These are phyloP conservation scores for Dryadomyces sulphureus DNA, from an alignment of 2,329 filamentous ascomycete genomes.

Conservation along the genomic window DNA sequence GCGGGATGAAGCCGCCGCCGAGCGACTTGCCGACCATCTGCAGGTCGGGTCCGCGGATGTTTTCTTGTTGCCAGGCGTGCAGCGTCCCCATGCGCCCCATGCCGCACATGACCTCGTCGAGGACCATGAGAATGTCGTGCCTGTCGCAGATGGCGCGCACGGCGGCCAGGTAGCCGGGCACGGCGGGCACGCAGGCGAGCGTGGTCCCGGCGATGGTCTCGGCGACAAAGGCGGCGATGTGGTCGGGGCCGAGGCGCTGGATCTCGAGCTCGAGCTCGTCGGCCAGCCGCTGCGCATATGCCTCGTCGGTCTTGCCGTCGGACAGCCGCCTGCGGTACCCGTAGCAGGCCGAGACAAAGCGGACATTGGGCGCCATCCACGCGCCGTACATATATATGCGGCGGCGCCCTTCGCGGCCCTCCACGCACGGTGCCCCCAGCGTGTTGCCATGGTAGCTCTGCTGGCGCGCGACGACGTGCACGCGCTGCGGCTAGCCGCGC, in stretches of 20 bases:
- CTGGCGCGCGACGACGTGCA: conserved; percentile 48
- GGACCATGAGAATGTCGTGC: conserved; percentile 58
- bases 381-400: too few relatives aligned
- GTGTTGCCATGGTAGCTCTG: conserved; percentile 61
- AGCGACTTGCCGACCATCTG: conserved; percentile 53
- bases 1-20: conserved; percentile 45
- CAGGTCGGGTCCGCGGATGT: conserved; percentile 39
- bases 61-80: conserved; percentile 45
- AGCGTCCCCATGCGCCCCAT: conserved; percentile 43
- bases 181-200: conserved; percentile 52
- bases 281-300: conserved; percentile 42
- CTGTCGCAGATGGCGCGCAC: conserved; percentile 54
- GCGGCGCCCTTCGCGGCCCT: conserved; percentile 29
- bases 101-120: conserved; percentile 67
- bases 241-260: conserved; percentile 42
- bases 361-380: conserved; percentile 31
- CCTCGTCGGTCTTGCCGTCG: conserved; percentile 32
- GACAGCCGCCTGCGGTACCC: conserved; percentile 35
- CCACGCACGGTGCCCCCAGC: conserved; percentile 42
- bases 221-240: conserved; percentile 49
- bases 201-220: conserved; percentile 57
- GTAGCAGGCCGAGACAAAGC: conserved; percentile 54
- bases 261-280: conserved; percentile 50
- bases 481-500: conserved; percentile 32
- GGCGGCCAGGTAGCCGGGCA: conserved; percentile 54